Evolutionary conservation across 176 grass and related monocot genomes (phyloP).

Genomic region (Zea luxurians): DNA sequence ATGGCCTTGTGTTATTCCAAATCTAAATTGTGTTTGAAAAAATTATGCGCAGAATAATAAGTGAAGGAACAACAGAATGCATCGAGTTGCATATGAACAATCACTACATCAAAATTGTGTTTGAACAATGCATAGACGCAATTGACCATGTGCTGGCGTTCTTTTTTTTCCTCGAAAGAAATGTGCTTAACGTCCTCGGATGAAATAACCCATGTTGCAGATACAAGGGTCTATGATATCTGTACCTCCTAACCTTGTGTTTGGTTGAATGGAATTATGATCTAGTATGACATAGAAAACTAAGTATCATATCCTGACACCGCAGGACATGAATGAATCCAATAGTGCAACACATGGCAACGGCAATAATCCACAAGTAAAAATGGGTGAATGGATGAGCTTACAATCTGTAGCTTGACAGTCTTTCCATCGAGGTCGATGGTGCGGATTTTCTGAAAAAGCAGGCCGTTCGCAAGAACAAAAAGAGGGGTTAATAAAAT

Average conservation of each 20-base stretch:
- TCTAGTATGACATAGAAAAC: not conserved
- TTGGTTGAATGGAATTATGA: not conserved
- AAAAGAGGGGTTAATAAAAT: too few relatives aligned
- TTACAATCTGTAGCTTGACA: conserved; percentile 91
- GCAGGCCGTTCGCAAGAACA: conserved; percentile 1
- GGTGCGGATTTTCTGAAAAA: conserved; percentile 84
- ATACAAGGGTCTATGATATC: not conserved
- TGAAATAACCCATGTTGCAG: not conserved
- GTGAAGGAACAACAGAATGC: not conserved
- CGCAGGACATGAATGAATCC: not conserved
- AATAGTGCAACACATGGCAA: too few relatives aligned
- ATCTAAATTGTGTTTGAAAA: not conserved
- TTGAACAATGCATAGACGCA: not conserved
- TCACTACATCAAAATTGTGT: too few relatives aligned
- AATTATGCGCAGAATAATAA: not conserved
- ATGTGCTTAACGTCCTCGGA: not conserved
- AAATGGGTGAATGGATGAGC: not conserved
- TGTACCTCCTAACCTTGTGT: not conserved
- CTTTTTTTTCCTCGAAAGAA: too few relatives aligned
- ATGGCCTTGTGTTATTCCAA: not conserved
- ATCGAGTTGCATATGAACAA: too few relatives aligned
- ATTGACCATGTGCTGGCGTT: not conserved
- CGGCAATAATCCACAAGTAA: too few relatives aligned
- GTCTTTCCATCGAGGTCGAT: conserved; percentile 78
- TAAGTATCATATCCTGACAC: not conserved